Evolutionary conservation across 441 rosid species (phyloP).

Genomic region (Arabidopsis hybrid): DNA sequence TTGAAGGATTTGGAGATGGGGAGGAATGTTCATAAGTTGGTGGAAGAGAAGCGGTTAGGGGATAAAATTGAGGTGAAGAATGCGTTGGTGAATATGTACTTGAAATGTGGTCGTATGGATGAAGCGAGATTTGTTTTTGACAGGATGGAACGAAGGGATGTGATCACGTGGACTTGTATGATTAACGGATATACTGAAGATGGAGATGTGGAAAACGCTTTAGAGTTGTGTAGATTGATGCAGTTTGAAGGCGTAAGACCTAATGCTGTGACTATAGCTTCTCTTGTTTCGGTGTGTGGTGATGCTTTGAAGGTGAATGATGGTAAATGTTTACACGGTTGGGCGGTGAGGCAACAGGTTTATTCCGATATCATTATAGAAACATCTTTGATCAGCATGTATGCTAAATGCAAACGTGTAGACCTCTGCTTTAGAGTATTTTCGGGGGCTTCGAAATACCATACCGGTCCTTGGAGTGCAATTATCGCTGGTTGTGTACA

Average conservation of each 20-base stretch:
- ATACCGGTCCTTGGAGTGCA: slow-evolving; percentile 69
- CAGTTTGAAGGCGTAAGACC: slow-evolving; percentile 56
- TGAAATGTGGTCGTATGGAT: slow-evolving; percentile 60
- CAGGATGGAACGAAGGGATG: slow-evolving; percentile 59
- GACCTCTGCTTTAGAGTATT: slow-evolving; percentile 59
- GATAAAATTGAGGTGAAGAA: slow-evolving; percentile 61
- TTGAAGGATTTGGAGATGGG: slow-evolving; percentile 69
- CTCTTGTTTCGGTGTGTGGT: slow-evolving; percentile 67
- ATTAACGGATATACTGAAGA: slow-evolving; percentile 56
- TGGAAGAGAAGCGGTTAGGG: slow-evolving; percentile 59
- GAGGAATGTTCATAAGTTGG: slow-evolving; percentile 60
- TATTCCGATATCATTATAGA: slow-evolving; percentile 50
- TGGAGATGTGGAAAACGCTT: slow-evolving; percentile 53
- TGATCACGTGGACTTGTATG: slow-evolving; percentile 70
- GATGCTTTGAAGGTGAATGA: slow-evolving; percentile 46
- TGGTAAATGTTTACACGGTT: slow-evolving; percentile 65
- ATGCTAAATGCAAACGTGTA: slow-evolving; percentile 61
- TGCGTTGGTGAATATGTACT: slow-evolving; percentile 70
- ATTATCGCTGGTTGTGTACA: slow-evolving; percentile 57
- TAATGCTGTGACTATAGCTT: slow-evolving; percentile 59
- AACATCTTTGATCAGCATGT: slow-evolving; percentile 73
- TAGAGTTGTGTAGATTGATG: slow-evolving; percentile 53
- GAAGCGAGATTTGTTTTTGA: slow-evolving; percentile 58
- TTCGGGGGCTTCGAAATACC: slow-evolving; percentile 51
- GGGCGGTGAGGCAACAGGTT: slow-evolving; percentile 59